These are phyloP conservation scores for Pseudopithomyces maydicus DNA, from an alignment of 2,329 filamentous ascomycete genomes.

Conservation along the genomic window DNA sequence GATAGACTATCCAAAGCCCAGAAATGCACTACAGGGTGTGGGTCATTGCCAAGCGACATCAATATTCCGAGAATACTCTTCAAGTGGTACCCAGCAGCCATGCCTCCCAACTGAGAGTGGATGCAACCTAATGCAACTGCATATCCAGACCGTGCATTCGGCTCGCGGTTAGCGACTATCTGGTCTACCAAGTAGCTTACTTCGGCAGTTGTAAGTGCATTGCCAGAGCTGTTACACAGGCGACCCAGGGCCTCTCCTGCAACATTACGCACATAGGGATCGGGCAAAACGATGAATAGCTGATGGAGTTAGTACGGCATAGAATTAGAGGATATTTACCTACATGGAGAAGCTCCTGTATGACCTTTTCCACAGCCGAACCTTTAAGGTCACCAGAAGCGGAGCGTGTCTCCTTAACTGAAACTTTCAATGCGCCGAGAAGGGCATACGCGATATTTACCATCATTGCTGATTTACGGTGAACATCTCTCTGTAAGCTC, in stretches of 20 bases:
- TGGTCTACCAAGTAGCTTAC: constrained; percentile 92
- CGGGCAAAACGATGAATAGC: constrained; percentile 78
- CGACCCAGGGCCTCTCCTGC: constrained; percentile 85
- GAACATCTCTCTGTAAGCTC: constrained; percentile 80
- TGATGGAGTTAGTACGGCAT: constrained; percentile 29
- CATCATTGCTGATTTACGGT: constrained; percentile 85
- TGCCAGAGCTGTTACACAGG: constrained; percentile 83
- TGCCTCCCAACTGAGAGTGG: constrained; percentile 92
- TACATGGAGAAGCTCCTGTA: constrained; percentile 76
- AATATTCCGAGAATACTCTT: constrained; percentile 97
- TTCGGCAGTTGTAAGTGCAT: constrained; percentile 84
- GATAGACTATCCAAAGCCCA: constrained; percentile 92
- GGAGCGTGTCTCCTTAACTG: constrained; percentile 78
- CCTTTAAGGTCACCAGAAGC: constrained; percentile 74
- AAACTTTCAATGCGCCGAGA: constrained; percentile 79
- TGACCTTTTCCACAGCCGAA: constrained; percentile 74
- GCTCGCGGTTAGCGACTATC: constrained; percentile 91
- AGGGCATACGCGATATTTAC: constrained; percentile 88
- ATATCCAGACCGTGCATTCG: constrained; percentile 89
- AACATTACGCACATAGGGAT: constrained; percentile 83
- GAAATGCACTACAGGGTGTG: constrained; percentile 92
- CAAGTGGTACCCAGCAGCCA: constrained; percentile 94
- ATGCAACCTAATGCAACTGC: constrained; percentile 93
- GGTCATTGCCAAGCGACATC: constrained; percentile 96
- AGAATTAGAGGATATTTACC: constrained; percentile 48